Evolutionary conservation across 768 basidiomycete species (phyloP), one percentile per base, ranked within the genome.

Genomic region (Ramaria sp.): DNA sequence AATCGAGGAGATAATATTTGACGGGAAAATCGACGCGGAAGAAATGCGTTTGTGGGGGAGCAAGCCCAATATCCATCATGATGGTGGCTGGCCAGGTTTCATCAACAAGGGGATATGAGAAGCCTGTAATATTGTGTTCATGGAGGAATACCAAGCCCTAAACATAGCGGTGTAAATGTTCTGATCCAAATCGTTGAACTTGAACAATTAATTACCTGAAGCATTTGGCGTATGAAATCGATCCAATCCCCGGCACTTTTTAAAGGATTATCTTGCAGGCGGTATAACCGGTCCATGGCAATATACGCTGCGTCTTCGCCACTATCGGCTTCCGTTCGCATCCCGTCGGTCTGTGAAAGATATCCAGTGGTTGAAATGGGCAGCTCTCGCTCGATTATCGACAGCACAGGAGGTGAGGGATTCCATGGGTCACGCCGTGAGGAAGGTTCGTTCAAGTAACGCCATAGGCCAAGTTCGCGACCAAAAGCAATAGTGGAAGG

Each of bases 21-120:
- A 55, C 54, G 1, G 54, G 54, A 38, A 24, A 55, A 24, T 55
- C 54, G 31, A 19, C 22, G 19, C 54, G 54, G 27, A 42, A 55
- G 37, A 55, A 55, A 13, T 45, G 42, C 15, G 54, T 38, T 22
- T 55, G 39, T 27, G 13, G 54, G 13, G 54, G 54, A 17, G 54
- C 54, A 24, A 55, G 54, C 24, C 54, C 54, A 47, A 55, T 55
- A 38, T 55, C 54, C 54, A 55, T 55, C 54, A 45, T 55, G 43
- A 55, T 47, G 19, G 42, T 9, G 24, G 39, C 4, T 17, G 30
- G 9, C 12, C 10, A 10, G 7, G 45, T 11, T 24, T 51, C 45
- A 19, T 46, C 42, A 46, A n/a, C 45, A 24, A n/a, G 37, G n/a
- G 42, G 24, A 55, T 34, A 45, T 19, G 30, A 30, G 11, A 38